These are phyloP conservation scores for Cenococcum geophilum DNA, from an alignment of 495 filamentous ascomycete genomes.

Conservation along the genomic window DNA sequence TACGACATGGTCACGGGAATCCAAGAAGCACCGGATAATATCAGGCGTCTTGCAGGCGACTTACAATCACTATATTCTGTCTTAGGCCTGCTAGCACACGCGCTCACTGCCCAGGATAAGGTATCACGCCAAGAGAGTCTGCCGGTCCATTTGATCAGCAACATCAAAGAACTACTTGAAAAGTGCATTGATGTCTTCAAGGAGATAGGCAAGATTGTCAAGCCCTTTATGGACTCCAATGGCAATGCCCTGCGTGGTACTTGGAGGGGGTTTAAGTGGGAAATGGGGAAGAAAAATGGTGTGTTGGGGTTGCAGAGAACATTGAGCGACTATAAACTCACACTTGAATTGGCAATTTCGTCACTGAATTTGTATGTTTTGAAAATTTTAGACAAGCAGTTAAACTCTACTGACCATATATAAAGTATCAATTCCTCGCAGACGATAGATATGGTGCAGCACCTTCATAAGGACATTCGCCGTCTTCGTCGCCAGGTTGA, in stretches of 20 bases:
- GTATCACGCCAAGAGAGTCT: neutral
- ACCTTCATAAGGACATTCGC: constrained; percentile 16
- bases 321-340: constrained; percentile 11
- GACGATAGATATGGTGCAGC: constrained; percentile 13
- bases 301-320: neutral
- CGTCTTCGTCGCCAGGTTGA: constrained; percentile 10
- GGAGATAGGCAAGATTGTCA: constrained; percentile 3
- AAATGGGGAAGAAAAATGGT: constrained; percentile 7
- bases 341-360: constrained; percentile 15
- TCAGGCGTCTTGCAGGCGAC: constrained; percentile 10
- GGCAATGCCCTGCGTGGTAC: constrained; percentile 2
- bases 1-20: constrained; percentile 13
- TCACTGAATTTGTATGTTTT: constrained; percentile 14
- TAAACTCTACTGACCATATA: neutral
- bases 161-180: constrained; percentile 14
- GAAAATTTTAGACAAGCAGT: neutral
- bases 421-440: constrained; percentile 15
- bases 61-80: constrained; percentile 8
- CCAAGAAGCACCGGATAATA: constrained; percentile 10
- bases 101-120: constrained; percentile 3
- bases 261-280: constrained; percentile 12
- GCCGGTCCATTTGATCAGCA: constrained; percentile 12
- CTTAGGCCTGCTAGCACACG: constrained; percentile 5
- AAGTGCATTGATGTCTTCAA: constrained; percentile 14
- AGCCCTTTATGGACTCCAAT: constrained; percentile 9